Evolutionary conservation across 345 rosid genomes (phyloP), one percentile per base, ranked within the genome.

Genomic region (Lepidium aucheri): DNA sequence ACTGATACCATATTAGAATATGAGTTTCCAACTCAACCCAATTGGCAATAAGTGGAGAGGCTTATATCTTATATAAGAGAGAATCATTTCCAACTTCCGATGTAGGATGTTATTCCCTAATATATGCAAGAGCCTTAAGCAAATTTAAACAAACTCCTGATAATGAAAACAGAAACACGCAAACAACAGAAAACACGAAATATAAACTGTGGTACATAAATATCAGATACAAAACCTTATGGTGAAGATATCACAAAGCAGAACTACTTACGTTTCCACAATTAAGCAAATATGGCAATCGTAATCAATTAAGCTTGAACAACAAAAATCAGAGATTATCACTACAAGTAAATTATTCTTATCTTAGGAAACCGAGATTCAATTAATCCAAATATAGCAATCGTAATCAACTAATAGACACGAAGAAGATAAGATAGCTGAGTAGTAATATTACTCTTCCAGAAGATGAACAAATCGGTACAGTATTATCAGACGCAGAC

Each of bases 401-500:
- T 6, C 8, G 2, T 20, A 35, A 33, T 59, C 9, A 47, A 16
- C 33, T 10, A 63, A 56, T 35, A 8, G 6, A 38, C 15, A 7
- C 12, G 17, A 33, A 47, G 39, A 22, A 14, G 1, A 56, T 1
- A 3, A 17, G 16, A 12, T 68, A 9, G 69, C 13, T 53, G 45
- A 51, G 24, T 47, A 26, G 55, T 16, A 49, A 3, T 18, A 13
- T 47, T 80, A 87, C 97, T 54, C 81, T 76, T 14, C 80, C 33
- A 15, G 84, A 77, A 42, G 80, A 55, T 43, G 73, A 10, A 1
- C 80, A 51, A 28, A 79, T 74, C 24, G 78, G 26, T 43, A 67
- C 72, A 5, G 75, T 68, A 68, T 88, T n/a, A n/a, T n/a, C 90
- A 41, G 81, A 33, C 6, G 84, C 79, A 55, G 53, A 77, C 86